Percentiles rank a stretch among this genome's conserved stretches.
These are phyloP conservation scores for Salisapilia sapeloensis DNA, from an alignment of 352 stramenopile genomes.

Conservation along the genomic window DNA sequence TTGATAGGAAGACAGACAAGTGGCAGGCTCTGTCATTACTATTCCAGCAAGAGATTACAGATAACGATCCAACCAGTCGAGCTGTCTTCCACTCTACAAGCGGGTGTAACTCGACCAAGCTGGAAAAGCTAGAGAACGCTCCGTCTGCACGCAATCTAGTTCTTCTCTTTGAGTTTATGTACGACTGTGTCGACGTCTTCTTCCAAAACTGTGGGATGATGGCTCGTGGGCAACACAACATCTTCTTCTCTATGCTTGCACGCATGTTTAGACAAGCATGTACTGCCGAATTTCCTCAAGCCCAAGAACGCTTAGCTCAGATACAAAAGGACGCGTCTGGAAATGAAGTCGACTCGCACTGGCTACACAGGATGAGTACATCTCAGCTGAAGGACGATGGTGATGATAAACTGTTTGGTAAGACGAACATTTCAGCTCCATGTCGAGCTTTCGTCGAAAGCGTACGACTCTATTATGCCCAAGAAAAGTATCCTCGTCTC, in stretches of 20 bases:
- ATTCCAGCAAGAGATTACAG: slow-evolving; percentile 23
- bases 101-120: slow-evolving; percentile 7
- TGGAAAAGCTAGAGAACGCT: slow-evolving; percentile 32
- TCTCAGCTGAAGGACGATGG: too few species aligned
- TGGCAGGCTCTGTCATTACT: slow-evolving; percentile 33
- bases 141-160: slow-evolving; percentile 10
- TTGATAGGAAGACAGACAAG: slow-evolving; percentile 26
- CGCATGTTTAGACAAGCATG: slow-evolving; percentile 58
- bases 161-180: slow-evolving; percentile 69
- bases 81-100: neutral
- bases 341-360: neutral
- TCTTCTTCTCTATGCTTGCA: slow-evolving; percentile 57
- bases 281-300: slow-evolving; percentile 39
- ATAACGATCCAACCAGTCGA: neutral
- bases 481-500: slow-evolving; percentile 66
- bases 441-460: slow-evolving; percentile 48
- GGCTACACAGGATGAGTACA: too few species aligned
- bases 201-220: slow-evolving; percentile 60
- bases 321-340: neutral
- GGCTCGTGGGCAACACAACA: slow-evolving; percentile 56
- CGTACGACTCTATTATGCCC: slow-evolving; percentile 64
- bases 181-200: slow-evolving; percentile 60
- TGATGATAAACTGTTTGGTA: too few species aligned
- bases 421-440: slow-evolving; percentile 20
- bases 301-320: slow-evolving; percentile 14